Percentiles rank a stretch among this genome's conserved stretches.
Evolutionary conservation across 768 basidiomycete species (phyloP).

Genomic region (Boletus insuetus): DNA sequence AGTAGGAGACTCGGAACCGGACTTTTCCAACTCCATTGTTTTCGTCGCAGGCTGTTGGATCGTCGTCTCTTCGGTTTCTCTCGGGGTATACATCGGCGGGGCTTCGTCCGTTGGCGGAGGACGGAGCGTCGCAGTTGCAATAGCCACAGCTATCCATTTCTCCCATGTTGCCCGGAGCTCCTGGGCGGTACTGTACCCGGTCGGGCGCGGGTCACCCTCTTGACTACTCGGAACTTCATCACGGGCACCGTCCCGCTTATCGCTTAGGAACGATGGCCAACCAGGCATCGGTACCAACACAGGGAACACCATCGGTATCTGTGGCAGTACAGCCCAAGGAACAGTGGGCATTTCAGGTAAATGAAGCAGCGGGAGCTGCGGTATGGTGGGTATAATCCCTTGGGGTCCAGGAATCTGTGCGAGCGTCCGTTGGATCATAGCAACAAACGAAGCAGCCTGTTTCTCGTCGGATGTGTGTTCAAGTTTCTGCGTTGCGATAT

Average conservation of each 20-base stretch:
- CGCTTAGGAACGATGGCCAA: slow-evolving; percentile 64
- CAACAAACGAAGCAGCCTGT: slow-evolving; percentile 52
- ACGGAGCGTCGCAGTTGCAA: slow-evolving; percentile 46
- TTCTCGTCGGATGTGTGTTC: slow-evolving; percentile 31
- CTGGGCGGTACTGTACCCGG: slow-evolving; percentile 48
- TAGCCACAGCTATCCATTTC: slow-evolving; percentile 63
- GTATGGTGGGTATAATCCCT: slow-evolving; percentile 55
- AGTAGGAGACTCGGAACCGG: slow-evolving; percentile 7
- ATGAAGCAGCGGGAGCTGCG: slow-evolving; percentile 48
- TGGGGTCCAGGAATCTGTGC: slow-evolving; percentile 55
- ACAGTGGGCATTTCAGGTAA: slow-evolving; percentile 67
- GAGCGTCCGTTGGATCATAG: slow-evolving; percentile 74
- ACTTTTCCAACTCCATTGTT: slow-evolving; percentile 2
- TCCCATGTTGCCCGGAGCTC: slow-evolving; percentile 74
- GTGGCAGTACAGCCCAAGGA: slow-evolving; percentile 60
- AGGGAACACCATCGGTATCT: slow-evolving; percentile 77
- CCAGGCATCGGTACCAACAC: slow-evolving; percentile 67
- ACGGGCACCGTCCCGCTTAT: slow-evolving; percentile 37
- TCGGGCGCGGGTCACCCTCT: slow-evolving; percentile 34
- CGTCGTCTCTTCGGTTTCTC: slow-evolving; percentile 34
- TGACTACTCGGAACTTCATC: slow-evolving; percentile 28
- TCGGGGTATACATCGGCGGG: slow-evolving; percentile 73
- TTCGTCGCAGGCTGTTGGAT: slow-evolving; percentile 1
- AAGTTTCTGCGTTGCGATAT: slow-evolving; percentile 22
- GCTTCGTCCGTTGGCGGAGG: slow-evolving; percentile 48